These are phyloP conservation scores for Lepidium campestre DNA, from an alignment of 441 rosid genomes.

Conservation along the genomic window DNA sequence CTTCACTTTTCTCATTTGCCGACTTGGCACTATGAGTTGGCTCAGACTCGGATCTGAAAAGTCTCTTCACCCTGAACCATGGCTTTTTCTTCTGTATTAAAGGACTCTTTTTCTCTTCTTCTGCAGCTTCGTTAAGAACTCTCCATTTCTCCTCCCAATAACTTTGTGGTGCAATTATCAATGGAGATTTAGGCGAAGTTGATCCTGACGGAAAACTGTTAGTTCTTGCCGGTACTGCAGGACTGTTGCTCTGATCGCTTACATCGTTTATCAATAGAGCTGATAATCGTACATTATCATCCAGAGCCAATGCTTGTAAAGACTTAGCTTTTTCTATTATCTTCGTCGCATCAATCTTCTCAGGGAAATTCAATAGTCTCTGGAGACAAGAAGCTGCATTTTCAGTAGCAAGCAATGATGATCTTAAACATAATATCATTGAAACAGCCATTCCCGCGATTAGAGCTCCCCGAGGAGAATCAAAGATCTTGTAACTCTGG, in stretches of 20 bases:
- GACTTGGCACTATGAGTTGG: slow-evolving; percentile 42
- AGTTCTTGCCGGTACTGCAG: slow-evolving; percentile 39
- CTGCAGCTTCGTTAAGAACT: slow-evolving; percentile 57
- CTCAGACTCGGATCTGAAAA: slow-evolving; percentile 71
- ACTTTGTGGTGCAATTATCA: slow-evolving; percentile 59
- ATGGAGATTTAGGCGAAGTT: slow-evolving; percentile 55
- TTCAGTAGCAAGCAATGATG: slow-evolving; percentile 89
- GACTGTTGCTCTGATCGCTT: slow-evolving; percentile 31
- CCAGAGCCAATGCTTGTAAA: slow-evolving; percentile 56
- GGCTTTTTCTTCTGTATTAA: slow-evolving; percentile 46
- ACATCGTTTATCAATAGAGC: slow-evolving; percentile 25
- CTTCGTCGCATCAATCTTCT: slow-evolving; percentile 52
- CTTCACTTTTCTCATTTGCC: slow-evolving; percentile 15
- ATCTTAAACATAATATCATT: slow-evolving; percentile 74
- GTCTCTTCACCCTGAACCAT: slow-evolving; percentile 55
- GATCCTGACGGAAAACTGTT: slow-evolving; percentile 48
- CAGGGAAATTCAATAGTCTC: slow-evolving; percentile 79
- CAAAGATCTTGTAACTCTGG: slow-evolving; percentile 44
- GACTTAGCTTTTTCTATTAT: slow-evolving; percentile 72
- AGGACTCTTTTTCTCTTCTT: slow-evolving; percentile 48
- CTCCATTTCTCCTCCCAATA: slow-evolving; percentile 99
- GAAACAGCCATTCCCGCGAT: slow-evolving; percentile 75
- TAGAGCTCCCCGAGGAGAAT: slow-evolving; percentile 70
- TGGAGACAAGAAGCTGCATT: slow-evolving; percentile 85
- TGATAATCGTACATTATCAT: slow-evolving; percentile 32